Evolutionary conservation across 2,329 filamentous ascomycete species (phyloP), one percentile per base, ranked within the genome.

Genomic region (Xylariaceae sp.): DNA sequence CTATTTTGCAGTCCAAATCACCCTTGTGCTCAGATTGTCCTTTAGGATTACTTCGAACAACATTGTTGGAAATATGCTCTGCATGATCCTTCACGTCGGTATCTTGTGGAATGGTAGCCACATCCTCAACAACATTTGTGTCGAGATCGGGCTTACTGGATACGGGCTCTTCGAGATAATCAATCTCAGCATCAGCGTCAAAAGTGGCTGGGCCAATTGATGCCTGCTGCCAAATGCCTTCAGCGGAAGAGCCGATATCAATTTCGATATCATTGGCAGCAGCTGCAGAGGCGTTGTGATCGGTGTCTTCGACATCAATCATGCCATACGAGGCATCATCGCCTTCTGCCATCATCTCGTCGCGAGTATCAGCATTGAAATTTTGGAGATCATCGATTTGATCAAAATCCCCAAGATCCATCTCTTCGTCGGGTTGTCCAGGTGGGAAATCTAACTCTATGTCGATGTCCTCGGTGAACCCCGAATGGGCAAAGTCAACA

Each of bases 371-470:
- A 4, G 58, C 54, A 45, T 61, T 62, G 43, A 60, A 62, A n/a
- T 59, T 56, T 6, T 59, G 52, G 19, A 59, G 55, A 23, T 61
- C 60, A 21, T 58, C 55, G 5, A 45, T 38, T 44, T 58, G 53
- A 22, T 64, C 60, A 35, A 58, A 63, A 42, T 65, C 63, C 33
- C 51, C 61, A 10, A 65, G 55, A 21, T 63, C 62, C 44, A 65
- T 54, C 17, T 64, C 61, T 49, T 63, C 61, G 37, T 65, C 63
- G 22, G 52, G 49, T 29, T 62, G 57, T 37, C 49, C 60, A 22
- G 52, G 50, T n/a, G 55, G 54, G 40, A 64, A 61, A 53, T 65
- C 62, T 38, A 65, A 48, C 49, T 65, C 63, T 47, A 65, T 63
- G 43, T 65, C 63, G 48, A 64, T 65, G 37, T 65, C 63, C 41